phyloP scores from a whole-genome alignment of 345 rosid species.

The Triadica sebifera region DNA sequence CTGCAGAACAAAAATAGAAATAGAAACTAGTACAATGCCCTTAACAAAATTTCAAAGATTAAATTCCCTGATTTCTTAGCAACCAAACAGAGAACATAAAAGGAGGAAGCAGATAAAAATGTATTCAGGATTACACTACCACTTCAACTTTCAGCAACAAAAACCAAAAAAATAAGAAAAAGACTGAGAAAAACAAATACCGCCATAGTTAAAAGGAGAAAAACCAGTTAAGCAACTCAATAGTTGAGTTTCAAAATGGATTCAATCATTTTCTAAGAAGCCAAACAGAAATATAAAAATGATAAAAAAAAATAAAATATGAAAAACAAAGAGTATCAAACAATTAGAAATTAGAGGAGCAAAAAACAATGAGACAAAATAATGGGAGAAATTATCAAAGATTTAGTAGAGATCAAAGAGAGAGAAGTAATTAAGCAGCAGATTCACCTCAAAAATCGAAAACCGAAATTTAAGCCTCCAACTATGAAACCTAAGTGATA shows the following conservation, averaged over 20 bases:
- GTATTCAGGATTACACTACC: background rate
- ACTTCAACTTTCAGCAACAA: background rate
- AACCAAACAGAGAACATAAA: background rate
- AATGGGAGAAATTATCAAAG: background rate
- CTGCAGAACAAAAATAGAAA: too few species aligned
- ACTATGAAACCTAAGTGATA: background rate
- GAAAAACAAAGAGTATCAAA: background rate
- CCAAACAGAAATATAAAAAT: background rate
- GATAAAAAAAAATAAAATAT: too few species aligned
- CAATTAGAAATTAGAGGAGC: background rate
- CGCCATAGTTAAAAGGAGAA: background rate
- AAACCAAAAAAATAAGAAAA: background rate
- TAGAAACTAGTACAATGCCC: background rate
- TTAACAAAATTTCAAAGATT: too few species aligned
- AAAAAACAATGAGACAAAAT: background rate
- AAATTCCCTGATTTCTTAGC: background rate
- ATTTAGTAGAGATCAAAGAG: background rate
- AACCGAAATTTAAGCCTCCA: background rate
- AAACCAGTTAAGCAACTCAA: background rate
- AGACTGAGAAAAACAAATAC: too few species aligned
- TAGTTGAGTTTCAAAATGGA: background rate
- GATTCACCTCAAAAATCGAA: background rate
- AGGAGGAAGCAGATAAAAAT: background rate
- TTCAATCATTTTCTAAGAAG: background rate
- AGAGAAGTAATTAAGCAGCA: background rate